Percentiles rank a stretch among this genome's conserved stretches.
These are phyloP conservation scores for Aegle marmelos DNA, from an alignment of 345 rosid genomes.

Conservation along the genomic window DNA sequence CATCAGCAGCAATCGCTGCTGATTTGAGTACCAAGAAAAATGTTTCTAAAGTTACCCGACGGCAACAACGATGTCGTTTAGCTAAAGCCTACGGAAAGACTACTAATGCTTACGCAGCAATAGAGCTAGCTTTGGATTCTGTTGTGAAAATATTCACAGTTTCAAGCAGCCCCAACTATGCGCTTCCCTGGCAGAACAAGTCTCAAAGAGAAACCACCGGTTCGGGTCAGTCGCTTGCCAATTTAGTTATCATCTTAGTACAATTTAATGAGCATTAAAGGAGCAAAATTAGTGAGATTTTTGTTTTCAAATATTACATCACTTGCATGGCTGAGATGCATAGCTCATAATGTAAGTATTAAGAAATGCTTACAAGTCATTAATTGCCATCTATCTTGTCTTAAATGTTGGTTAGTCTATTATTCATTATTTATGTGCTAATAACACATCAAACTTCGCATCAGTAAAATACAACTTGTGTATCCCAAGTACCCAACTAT, in stretches of 20 bases:
- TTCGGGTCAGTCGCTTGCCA: slow-evolving; percentile 39
- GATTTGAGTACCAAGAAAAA: not conserved
- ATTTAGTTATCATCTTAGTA: not conserved
- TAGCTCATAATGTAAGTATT: not conserved
- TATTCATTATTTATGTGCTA: no score
- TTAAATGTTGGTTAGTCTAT: no score
- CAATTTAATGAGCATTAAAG: not conserved
- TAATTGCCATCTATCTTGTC: not conserved
- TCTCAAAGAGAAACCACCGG: slow-evolving; percentile 74
- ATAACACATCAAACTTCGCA: no score
- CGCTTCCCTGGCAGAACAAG: slow-evolving; percentile 78
- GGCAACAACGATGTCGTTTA: not conserved
- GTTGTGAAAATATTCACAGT: slow-evolving; percentile 70
- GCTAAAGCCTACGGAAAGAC: not conserved
- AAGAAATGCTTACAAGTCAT: not conserved
- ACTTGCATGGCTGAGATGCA: no score
- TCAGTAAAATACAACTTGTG: no score
- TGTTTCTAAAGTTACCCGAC: not conserved
- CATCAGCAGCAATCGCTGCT: not conserved
- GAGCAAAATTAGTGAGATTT: no score
- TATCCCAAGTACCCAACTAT: no score
- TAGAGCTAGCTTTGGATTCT: slow-evolving; percentile 54
- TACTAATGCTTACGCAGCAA: slow-evolving; percentile 36
- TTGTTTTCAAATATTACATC: no score
- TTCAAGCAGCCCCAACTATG: slow-evolving; percentile 50